Evolutionary conservation across 805 yeast genomes (phyloP).

Genomic region (Starmerella potacharoeniae): DNA sequence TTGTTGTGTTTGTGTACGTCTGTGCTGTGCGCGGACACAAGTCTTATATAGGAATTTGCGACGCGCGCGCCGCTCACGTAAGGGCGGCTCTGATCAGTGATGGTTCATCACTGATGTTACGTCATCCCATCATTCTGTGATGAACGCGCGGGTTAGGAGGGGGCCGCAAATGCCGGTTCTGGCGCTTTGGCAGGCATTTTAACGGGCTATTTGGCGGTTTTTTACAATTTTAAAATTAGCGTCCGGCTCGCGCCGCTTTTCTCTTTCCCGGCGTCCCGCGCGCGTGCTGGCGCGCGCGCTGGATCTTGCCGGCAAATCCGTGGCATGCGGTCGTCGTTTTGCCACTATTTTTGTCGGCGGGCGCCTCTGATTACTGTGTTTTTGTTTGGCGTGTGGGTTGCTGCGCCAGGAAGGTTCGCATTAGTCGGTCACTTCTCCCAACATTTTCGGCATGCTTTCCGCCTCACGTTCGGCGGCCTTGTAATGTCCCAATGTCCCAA

Average conservation of each 20-base stretch:
- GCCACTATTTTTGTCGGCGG: not conserved
- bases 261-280: not conserved
- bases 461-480: not conserved
- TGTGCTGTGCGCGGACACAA: not conserved
- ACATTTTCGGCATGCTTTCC: not conserved
- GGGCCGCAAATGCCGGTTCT: not conserved
- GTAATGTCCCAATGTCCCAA: constrained; percentile 4
- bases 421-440: constrained; percentile 6
- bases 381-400: not conserved
- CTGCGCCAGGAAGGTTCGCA: not conserved
- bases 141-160: not conserved
- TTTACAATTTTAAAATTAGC: not conserved
- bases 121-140: constrained; percentile 3
- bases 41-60: constrained; percentile 14
- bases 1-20: not conserved
- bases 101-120: constrained; percentile 19
- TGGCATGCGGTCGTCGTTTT: not conserved
- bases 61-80: constrained; percentile 12
- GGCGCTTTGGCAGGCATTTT: not conserved
- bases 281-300: not conserved
- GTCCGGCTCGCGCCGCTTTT: not conserved
- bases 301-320: not conserved
- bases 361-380: constrained; percentile 1
- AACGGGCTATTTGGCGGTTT: not conserved
- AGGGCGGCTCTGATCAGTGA: constrained; percentile 13